Conservation (phyloP, 306 rosid species). For the Quercus gilva region DNA sequence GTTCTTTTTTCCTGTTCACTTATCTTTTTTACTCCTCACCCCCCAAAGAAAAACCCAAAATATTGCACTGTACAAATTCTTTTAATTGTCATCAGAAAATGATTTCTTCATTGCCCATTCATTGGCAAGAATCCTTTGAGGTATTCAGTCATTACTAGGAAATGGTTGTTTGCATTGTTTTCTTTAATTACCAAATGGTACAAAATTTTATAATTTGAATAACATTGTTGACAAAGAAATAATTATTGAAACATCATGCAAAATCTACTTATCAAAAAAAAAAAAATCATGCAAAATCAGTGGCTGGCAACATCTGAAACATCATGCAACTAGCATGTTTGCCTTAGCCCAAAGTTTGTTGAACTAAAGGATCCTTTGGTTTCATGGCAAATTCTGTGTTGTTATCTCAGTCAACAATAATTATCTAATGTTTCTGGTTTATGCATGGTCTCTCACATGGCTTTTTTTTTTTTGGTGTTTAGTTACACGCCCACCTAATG, state of each 20-base stretch:
- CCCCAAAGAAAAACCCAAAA: constrained; percentile 11
- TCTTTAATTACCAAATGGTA: neutral
- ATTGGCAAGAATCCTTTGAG: neutral
- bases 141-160: neutral
- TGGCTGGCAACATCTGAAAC: neutral
- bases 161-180: neutral
- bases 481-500: too few relatives aligned
- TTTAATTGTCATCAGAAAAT: neutral
- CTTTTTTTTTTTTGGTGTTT: too few relatives aligned
- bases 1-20: constrained; percentile 16
- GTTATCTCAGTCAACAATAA: neutral
- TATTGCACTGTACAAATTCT: neutral
- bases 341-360: too few relatives aligned
- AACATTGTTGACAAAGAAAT: neutral
- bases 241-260: neutral
- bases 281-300: too few relatives aligned
- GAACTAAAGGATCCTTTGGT: neutral
- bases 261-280: neutral
- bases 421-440: too few relatives aligned
- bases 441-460: too few relatives aligned
- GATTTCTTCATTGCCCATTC: neutral
- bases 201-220: neutral
- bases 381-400: neutral
- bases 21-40: constrained; percentile 11
- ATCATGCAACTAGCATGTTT: neutral